phyloP scores from a whole-genome alignment of 2,329 filamentous ascomycete species.

The Aspergillus novoparasiticus region DNA sequence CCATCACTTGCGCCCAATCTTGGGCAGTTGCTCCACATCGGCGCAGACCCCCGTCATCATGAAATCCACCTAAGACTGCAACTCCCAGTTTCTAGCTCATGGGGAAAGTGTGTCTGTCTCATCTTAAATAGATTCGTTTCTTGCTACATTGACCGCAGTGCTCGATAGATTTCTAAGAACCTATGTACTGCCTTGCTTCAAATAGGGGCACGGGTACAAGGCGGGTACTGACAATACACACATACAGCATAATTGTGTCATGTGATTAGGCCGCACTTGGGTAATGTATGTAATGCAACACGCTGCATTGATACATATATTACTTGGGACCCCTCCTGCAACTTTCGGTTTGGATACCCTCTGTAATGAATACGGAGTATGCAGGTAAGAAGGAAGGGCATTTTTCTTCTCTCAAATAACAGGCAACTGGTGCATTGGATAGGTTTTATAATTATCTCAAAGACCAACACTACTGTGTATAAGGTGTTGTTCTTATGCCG shows the following conservation, averaged over 20 bases:
- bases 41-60: slow-evolving; percentile 22
- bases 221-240: not conserved
- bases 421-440: slow-evolving; percentile 9
- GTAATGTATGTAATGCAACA: not conserved
- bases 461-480: slow-evolving; percentile 16
- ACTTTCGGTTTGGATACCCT: not conserved
- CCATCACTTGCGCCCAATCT: slow-evolving; percentile 20
- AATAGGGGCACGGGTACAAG: slow-evolving; percentile 10
- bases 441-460: slow-evolving; percentile 12
- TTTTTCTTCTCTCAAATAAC: slow-evolving; percentile 11
- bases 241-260: not conserved
- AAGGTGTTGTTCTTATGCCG: slow-evolving; percentile 22
- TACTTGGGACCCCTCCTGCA: not conserved
- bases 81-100: not conserved
- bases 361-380: not conserved
- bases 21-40: slow-evolving; percentile 22
- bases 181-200: slow-evolving; percentile 16
- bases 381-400: not conserved
- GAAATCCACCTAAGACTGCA: slow-evolving; percentile 7
- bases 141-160: not conserved
- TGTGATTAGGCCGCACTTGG: not conserved
- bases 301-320: not conserved
- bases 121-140: not conserved
- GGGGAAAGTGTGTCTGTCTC: not conserved
- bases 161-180: not conserved